Evolutionary conservation across 1,284 basidiomycete species (phyloP).

Genomic region (Pseudomicrostroma phylloplanum): DNA sequence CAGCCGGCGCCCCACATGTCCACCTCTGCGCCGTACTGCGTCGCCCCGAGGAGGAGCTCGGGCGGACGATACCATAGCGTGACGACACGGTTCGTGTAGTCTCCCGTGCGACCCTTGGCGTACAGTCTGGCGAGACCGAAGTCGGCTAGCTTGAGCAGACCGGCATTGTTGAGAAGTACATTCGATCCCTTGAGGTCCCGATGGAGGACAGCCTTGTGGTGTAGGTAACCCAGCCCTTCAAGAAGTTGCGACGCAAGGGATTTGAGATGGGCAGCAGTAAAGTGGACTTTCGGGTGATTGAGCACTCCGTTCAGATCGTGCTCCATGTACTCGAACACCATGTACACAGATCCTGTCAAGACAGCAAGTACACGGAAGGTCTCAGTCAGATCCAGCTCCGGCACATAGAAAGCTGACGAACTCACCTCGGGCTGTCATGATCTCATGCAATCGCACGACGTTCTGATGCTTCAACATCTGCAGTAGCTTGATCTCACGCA

Average conservation of each 20-base stretch:
- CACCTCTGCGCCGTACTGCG: conserved; percentile 94
- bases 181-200: conserved; percentile 98
- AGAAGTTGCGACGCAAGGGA: conserved; percentile 93
- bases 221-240: conserved; percentile 82
- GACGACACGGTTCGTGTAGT: conserved; percentile 98
- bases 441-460: conserved; percentile 82
- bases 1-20: conserved; percentile 99
- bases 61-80: conserved; percentile 98
- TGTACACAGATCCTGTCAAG: conserved; percentile 77
- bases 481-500: conserved; percentile 96
- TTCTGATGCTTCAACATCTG: conserved; percentile 85
- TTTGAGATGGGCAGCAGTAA: conserved; percentile 82
- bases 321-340: conserved; percentile 99
- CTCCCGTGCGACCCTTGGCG: conserved; percentile 76
- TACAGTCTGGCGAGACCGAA: conserved; percentile 98
- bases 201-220: conserved; percentile 90
- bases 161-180: conserved; percentile 85
- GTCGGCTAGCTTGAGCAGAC: conserved; percentile 91
- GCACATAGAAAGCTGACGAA: conserved; percentile 4
- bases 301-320: conserved; percentile 94
- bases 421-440: conserved; percentile 94
- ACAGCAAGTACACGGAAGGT: not conserved
- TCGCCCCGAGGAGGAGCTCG: conserved; percentile 89
- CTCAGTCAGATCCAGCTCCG: not conserved
- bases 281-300: conserved; percentile 76